Conservation (phyloP, 371 early-diverging fungal species). For the Dichotomocladium elegans region DNA sequence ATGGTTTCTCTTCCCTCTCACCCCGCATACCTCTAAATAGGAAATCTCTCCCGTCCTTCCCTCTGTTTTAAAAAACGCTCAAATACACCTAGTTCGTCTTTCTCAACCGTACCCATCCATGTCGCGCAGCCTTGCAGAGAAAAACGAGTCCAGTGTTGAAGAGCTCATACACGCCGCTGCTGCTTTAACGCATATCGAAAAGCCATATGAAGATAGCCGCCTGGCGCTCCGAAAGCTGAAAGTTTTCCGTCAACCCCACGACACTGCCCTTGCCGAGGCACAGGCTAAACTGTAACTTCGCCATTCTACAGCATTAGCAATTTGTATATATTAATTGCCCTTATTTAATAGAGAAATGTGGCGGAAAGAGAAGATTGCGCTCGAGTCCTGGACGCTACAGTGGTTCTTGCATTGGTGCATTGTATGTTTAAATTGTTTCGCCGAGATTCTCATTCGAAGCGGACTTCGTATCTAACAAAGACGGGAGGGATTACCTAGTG, state of each 20-base stretch:
- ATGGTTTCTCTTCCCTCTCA: not conserved
- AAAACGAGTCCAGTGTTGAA: constrained; percentile 16
- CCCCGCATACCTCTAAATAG: constrained; percentile 1
- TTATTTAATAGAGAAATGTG: constrained; percentile 22
- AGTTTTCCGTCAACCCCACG: constrained; percentile 26
- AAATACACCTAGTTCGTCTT: no score
- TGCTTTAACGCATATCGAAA: constrained; percentile 34
- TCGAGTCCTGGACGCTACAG: constrained; percentile 35
- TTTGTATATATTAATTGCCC: not conserved
- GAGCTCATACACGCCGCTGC: constrained; percentile 37
- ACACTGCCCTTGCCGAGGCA: constrained; percentile 26
- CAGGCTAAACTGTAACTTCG: constrained; percentile 34
- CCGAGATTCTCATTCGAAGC: no score
- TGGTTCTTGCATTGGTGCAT: constrained; percentile 33
- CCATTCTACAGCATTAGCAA: not conserved
- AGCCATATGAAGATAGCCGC: constrained; percentile 24
- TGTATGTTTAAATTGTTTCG: constrained; percentile 18
- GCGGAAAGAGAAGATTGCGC: constrained; percentile 20
- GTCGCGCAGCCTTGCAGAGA: constrained; percentile 13
- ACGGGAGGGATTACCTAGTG: constrained; percentile 22
- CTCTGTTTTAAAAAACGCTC: not conserved
- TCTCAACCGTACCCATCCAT: constrained; percentile 11
- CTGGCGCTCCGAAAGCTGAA: constrained; percentile 23
- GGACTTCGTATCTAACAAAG: not conserved
- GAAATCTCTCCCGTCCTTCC: no score